Evolutionary conservation across 495 filamentous ascomycete genomes (phyloP), one percentile per base, ranked within the genome.

Genomic region (Talaromyces liani): DNA sequence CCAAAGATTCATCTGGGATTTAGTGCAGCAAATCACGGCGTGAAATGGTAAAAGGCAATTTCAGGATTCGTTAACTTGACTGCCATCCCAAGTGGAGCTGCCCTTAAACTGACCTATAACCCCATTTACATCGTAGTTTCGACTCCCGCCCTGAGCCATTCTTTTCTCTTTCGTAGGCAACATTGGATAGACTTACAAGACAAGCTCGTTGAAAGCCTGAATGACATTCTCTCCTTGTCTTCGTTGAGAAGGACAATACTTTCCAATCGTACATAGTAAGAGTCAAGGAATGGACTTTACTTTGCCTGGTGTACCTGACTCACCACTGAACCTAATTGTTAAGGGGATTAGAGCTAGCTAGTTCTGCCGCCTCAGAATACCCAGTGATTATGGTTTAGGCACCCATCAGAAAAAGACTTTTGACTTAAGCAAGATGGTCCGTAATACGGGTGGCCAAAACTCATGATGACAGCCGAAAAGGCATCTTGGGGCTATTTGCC

Each of bases 401-500:
- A 36, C 9, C 33, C 33, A 9, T 36, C 33, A 36, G 33, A 12
- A 36, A 31, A 36, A 36, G 33, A 12, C 9, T 10, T 12, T 36
- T 36, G 1, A 12, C 8, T 12, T 36, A 36, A 36, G 9, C 9
- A 36, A 36, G 10, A 12, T 36, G 12, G 33, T 36, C 9, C 33
- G 8, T 36, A 4, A 51, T 20, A 51, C 20, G 16, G 16, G n/a
- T 10, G 20, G 47, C 47, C 14, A 51, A 18, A 20, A 9, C 29
- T 29, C 64, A 62, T 61, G 49, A 65, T 63, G 62, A 62, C 47
- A 51, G 47, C 47, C 6, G 20, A 51, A 7, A 51, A 51, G 47
- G 47, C 20, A 51, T 51, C 16, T 51, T 68, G 66, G 66, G 36
- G 61, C 55, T 60, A 56, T 25, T 61, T 68, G 58, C 66, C 66